A percentile compares a stretch with the other conserved stretches of the same genome.
phyloP scores from a whole-genome alignment of 1,139 yeast species.

The Pichia sp. region DNA sequence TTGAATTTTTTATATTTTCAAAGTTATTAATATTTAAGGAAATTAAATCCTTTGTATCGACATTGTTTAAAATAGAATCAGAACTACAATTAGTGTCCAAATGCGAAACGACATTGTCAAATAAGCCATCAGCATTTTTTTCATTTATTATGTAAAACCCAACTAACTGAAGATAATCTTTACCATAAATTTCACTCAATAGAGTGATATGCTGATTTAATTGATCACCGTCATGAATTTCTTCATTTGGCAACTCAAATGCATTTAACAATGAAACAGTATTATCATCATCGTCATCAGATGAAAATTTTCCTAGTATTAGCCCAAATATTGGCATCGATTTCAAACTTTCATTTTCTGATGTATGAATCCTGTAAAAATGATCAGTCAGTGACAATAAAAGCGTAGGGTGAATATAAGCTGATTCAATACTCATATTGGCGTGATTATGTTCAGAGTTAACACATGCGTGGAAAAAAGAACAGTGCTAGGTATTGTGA shows the following conservation, averaged over 20 bases:
- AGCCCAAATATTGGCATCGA: slow-evolving; percentile 1
- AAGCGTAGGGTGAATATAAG: slow-evolving; percentile 13
- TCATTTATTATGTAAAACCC: slow-evolving; percentile 11
- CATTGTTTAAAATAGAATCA: background rate
- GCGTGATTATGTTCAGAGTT: too few species aligned
- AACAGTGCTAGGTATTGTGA: too few species aligned
- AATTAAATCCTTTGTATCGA: background rate
- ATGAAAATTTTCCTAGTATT: slow-evolving; percentile 3
- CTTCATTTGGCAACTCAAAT: slow-evolving; percentile 8
- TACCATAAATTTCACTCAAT: slow-evolving; percentile 14
- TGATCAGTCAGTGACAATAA: slow-evolving; percentile 12
- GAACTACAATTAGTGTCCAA: background rate
- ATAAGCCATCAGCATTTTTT: background rate
- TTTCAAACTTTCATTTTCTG: background rate
- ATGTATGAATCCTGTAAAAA: slow-evolving; percentile 1
- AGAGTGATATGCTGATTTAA: slow-evolving; percentile 3
- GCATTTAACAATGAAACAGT: slow-evolving; percentile 11
- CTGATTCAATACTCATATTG: background rate
- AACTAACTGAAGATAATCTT: slow-evolving; percentile 12
- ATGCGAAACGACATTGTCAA: background rate
- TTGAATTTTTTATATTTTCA: background rate
- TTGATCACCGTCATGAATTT: background rate
- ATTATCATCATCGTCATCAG: background rate
- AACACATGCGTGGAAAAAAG: too few species aligned
- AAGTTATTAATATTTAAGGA: background rate